Base-by-base conservation (phyloP, 1,139 yeast species). In the Blastobotrys arbuscula region DNA sequence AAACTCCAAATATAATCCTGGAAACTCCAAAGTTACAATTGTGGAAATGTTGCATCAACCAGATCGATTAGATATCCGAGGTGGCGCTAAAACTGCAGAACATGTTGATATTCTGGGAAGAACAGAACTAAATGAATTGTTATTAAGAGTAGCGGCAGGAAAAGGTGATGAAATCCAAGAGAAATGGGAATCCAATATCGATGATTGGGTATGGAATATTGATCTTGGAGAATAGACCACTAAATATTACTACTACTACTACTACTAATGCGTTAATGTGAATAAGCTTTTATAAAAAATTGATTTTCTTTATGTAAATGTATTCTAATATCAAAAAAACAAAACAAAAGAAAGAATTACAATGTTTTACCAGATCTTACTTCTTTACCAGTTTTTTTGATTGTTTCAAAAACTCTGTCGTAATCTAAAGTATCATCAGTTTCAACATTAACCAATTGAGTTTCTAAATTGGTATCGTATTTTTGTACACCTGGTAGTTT, bases 1-100 rank as follows among this genome's bases (percentile, higher is more conserved):
- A 1, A 69, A 66, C 35, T 81, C 86, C 39, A 75, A 84, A 51
- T 90, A 78, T 71, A 92, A 92, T 63, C 98, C 98, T 1, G 95
- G 85, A 1, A 76, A 77, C 24, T 69, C 80, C 2, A 62, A 73
- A 20, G 94, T 90, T 23, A 88, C 80, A 26, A 75, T 89, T 41
- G 96, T 92, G 8, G 98, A 92, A 65, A 84, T 92, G 72, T 78
- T 79, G 59, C 96, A 92, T 61, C 95, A 89, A 62, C 98, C 98
- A 0, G 96, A 87, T 61, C 72, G 87, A 58, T 88, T 84, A 62
- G 98, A 94, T 69, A 84, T 92, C 45, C 77, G 98, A 57, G 98
- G 98, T 19, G 98, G 98, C 3, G 95, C 97, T 20, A 86, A 86
- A 63, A 92, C 97, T 1, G 97, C 98, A 0, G 98, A 92, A 60